phyloP scores from a whole-genome alignment of 2,329 filamentous ascomycete genomes.

The Neocatenulostroma microsporum region DNA sequence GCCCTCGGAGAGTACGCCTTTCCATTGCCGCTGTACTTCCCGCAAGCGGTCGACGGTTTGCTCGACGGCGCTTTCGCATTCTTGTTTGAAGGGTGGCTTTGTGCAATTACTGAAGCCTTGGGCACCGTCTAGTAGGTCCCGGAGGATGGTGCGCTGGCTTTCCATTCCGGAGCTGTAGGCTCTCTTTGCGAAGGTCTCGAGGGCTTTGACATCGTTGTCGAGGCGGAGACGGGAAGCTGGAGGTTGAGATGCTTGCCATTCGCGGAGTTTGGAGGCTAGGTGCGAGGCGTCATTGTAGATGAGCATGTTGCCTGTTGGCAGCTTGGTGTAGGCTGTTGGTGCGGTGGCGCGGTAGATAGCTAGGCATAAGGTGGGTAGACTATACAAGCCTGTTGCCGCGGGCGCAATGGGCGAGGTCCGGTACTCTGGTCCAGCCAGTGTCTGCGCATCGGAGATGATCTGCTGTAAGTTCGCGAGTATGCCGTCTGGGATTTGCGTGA shows the following conservation, averaged over 20 bases:
- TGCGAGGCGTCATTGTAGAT: slow-evolving; percentile 58
- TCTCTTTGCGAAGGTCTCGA: slow-evolving; percentile 53
- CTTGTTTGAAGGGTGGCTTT: slow-evolving; percentile 49
- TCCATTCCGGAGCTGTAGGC: slow-evolving; percentile 60
- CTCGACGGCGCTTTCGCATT: slow-evolving; percentile 53
- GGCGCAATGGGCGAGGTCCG: slow-evolving; percentile 52
- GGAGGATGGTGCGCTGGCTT: slow-evolving; percentile 54
- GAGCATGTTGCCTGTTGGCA: slow-evolving; percentile 53
- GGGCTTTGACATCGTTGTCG: slow-evolving; percentile 46
- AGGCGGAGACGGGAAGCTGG: slow-evolving; percentile 39
- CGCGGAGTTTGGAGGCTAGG: slow-evolving; percentile 47
- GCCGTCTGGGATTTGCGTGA: slow-evolving; percentile 77
- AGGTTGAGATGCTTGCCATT: slow-evolving; percentile 40
- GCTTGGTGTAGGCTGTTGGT: slow-evolving; percentile 61
- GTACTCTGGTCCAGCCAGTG: slow-evolving; percentile 47
- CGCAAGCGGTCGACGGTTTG: slow-evolving; percentile 52
- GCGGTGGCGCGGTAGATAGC: slow-evolving; percentile 75
- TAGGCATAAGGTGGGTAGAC: slow-evolving; percentile 62
- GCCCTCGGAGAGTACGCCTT: slow-evolving; percentile 50
- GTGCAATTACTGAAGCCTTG: slow-evolving; percentile 56
- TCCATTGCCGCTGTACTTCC: slow-evolving; percentile 51
- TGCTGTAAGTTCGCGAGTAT: slow-evolving; percentile 61
- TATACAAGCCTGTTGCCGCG: slow-evolving; percentile 62
- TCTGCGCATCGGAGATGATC: slow-evolving; percentile 40
- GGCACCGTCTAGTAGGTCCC: slow-evolving; percentile 55